Evolutionary conservation across 2,329 filamentous ascomycete species (phyloP).

Genomic region (Phaeosphaeriaceae sp.): DNA sequence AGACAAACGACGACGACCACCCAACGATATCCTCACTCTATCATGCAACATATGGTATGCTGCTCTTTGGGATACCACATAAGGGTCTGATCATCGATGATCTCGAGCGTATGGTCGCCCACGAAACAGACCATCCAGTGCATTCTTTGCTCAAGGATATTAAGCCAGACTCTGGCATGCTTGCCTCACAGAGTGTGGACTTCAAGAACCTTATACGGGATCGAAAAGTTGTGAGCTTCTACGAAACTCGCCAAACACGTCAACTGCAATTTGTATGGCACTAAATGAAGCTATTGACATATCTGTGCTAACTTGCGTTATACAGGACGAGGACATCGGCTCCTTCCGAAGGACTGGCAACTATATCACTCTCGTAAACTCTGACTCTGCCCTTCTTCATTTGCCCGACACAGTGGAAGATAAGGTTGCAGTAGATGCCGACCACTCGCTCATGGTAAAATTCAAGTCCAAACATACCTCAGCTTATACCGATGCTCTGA

Average conservation of each 20-base stretch:
- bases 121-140: no score
- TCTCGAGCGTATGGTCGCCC: background rate
- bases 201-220: background rate
- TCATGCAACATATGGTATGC: constrained; percentile 17
- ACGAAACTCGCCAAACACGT: constrained; percentile 29
- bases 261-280: constrained; percentile 22
- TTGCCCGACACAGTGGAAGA: constrained; percentile 26
- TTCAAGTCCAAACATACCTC: no score
- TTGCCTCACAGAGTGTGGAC: no score
- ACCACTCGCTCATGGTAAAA: constrained; percentile 37
- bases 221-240: background rate
- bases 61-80: constrained; percentile 18
- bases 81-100: constrained; percentile 15
- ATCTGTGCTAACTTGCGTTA: no score
- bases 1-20: background rate
- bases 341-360: no score
- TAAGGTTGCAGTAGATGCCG: constrained; percentile 24
- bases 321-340: no score
- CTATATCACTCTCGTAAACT: no score
- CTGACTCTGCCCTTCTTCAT: constrained; percentile 8
- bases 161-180: no score
- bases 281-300: no score
- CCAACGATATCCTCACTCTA: constrained; percentile 5
- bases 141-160: no score
- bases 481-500: no score